Evolutionary conservation across 306 rosid genomes (phyloP), one percentile per base, ranked within the genome.

Genomic region (Cicer arietinum): DNA sequence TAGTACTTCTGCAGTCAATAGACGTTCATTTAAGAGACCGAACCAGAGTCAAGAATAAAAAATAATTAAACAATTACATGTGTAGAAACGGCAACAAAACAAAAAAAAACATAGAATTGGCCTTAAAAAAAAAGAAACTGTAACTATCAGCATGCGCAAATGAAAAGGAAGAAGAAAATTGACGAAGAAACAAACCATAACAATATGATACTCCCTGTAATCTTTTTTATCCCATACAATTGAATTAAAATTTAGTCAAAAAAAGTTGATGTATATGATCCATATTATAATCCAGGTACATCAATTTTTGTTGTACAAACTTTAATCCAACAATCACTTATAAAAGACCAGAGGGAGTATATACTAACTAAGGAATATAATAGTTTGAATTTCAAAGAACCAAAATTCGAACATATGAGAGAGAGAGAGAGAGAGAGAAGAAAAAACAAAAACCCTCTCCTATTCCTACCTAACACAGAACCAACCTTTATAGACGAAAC

Each of bases 1-100:
- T 90, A 86, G 82, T 90, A 77, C 79, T 88, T 88, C 99, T 94
- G 92, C 69, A 77, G 10, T 37, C 63, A 82, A 68, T 35, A 61
- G 16, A 64, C 61, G 30, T 69, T 61, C 10, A 59, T 53, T 41
- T 73, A 77, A 43, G 47, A 52, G 22, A 70, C n/a, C 17, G 14
- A 43, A 50, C 44, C 22, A 70, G 16, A 56, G 43, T 41, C 50
- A 73, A n/a, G 6, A 40, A 57, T 11, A 5, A 17, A 61, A 67
- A 67, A 20, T n/a, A 13, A 56, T 8, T 9, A 20, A 59, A 11
- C 61, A 66, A 61, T 44, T 39, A 6, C 45, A 59, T 30, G 18
- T 53, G 45, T 11, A 17, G 7, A 50, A 57, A 8, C 3, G 20
- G 7, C 40, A 2, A 20, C 45, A 13, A 45, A 67, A 43, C 71